These are phyloP conservation scores for Fraxinus paxiana DNA, from an alignment of 305 asterid species.

Conservation along the genomic window DNA sequence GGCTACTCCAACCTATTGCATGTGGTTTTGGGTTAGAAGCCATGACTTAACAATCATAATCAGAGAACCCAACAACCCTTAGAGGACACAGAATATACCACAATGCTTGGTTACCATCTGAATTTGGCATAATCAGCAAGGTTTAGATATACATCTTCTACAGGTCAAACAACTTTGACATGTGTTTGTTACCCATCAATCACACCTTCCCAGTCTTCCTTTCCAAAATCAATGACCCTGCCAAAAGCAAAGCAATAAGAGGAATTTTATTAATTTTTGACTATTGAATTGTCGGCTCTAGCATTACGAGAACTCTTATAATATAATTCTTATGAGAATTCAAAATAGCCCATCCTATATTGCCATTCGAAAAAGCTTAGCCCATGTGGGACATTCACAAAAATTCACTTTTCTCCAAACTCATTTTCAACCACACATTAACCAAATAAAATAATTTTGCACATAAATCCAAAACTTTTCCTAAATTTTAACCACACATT, in stretches of 20 bases:
- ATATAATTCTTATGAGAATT: background rate
- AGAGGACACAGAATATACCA: background rate
- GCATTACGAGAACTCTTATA: background rate
- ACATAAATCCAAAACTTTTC: background rate
- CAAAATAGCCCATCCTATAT: background rate
- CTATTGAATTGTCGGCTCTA: background rate
- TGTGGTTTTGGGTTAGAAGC: background rate
- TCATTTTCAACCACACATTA: background rate
- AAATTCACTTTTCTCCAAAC: background rate
- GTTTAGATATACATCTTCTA: background rate
- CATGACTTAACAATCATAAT: background rate
- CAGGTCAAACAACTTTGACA: background rate
- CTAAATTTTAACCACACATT: background rate
- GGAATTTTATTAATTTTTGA: background rate
- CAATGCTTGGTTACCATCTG: background rate
- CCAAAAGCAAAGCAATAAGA: background rate
- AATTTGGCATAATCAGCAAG: background rate
- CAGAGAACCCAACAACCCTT: background rate
- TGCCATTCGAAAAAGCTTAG: background rate
- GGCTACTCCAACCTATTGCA: background rate
- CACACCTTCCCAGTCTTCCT: background rate
- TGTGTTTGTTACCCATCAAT: background rate
- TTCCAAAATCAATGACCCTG: background rate
- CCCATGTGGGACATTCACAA: background rate
- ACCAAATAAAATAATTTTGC: background rate